Evolutionary conservation across 164 flowering plant species (phyloP), one percentile per base, ranked within the genome.

Genomic region (Chimonanthus praecox): DNA sequence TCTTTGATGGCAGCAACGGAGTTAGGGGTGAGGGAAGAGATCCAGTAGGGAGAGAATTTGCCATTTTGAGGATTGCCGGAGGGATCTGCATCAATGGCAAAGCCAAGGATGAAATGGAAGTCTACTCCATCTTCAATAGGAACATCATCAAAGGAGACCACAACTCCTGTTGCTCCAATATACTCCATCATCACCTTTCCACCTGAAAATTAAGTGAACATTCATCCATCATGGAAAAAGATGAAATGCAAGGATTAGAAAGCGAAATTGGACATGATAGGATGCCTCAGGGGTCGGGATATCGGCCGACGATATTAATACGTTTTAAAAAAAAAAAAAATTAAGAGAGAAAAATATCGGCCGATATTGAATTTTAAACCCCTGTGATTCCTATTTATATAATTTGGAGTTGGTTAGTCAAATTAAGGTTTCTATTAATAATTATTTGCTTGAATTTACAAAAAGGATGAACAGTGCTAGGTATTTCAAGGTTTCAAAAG

Each of bases 181-280:
- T 87, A 86, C 77, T 87, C 93, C 92, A 87, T 88, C 88, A 87
- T 84, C 78, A 87, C 87, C 77, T 88, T 88, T n/a, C 79, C 86
- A 73, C 83, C 87, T 84, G 79, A 49, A 67, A 67, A 6, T 45
- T 67, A 46, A 10, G 8, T 44, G 15, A 65, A 7, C 33, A 16
- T 7, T 7, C 8, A 60, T 3, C 8, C n/a, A 2, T 45, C 7
- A 58, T 4, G 8, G 15, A 4, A 62, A 71, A 4, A 15, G 2
- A 13, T 0, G 3, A 20, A 6, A 16, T 67, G 3, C 71, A 18
- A 18, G 33, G 6, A 13, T 21, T 16, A 18, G 2, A n/a, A 21
- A 50, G 43, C 20, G 10, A 2, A 15, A 21, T 51, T 4, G 8
- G 7, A n/a, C 21, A 4, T 63, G 7, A 20, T 4, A 8, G 0